Base-by-base conservation (phyloP, 2,329 filamentous ascomycete species). In the Colletotrichum musicola region DNA sequence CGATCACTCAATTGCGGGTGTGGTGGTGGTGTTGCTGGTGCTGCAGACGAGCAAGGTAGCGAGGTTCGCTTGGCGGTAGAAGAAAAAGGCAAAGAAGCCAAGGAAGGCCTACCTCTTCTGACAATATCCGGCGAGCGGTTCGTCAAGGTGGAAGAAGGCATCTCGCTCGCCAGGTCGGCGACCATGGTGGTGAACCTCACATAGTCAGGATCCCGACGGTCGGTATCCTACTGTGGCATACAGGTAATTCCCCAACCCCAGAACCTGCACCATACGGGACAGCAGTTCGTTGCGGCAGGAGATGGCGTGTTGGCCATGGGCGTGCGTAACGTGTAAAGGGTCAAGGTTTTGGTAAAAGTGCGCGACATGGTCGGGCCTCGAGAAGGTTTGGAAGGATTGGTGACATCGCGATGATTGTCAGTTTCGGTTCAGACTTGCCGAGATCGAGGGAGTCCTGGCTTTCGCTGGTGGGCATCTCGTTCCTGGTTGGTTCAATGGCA, bases 351-450 rank as follows among this genome's bases (percentile, higher is more conserved):
- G 30, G 30, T 10, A 10, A 18, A 46, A 46, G 18, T 35, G 16
- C 35, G 60, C 60, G 46, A 18, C 46, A 44, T 46, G n/a, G 18
- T 25, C 20, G 16, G 22, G 56, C 40, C 44, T 18, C 9, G 49
- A 40, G 38, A 62, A 61, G 46, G 47, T 61, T 51, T 25, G 58
- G 27, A 25, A 27, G 47, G 40, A 5, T 62, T 18, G 13, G 49
- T 40, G 54, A 18, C 42, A n/a, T 47, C 6, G 49, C 54, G 54
- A 64, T 42, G 54, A n/a, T 18, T 64, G 60, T 49, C 60, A 42
- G 47, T 13, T 30, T 58, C 53, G 53, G 60, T 60, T 25, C 60
- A 49, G 22, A 18, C 54, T 64, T 58, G 46, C 64, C 60, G 53
- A 54, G 35, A 38, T 22, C 38, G 20, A 64, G 47, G 54, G 16